A percentile compares a stretch with the other conserved stretches of the same genome.
Conservation (phyloP, 768 basidiomycete species). For the Psilocybe sp. region DNA sequence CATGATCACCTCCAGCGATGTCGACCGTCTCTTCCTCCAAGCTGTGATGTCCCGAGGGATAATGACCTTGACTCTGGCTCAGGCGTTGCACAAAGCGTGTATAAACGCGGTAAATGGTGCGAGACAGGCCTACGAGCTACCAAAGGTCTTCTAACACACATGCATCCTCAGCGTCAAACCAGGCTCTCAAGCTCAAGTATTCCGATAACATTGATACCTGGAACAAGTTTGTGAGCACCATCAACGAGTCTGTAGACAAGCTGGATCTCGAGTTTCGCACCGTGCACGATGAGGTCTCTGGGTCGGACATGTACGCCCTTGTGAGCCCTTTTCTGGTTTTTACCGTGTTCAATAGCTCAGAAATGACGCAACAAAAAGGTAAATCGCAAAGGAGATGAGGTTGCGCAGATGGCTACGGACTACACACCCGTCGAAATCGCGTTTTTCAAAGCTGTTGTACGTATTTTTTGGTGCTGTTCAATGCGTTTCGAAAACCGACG, state of each 20-base stretch:
- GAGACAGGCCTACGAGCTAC: not conserved
- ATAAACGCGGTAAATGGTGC: constrained; percentile 66
- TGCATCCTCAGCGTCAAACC: constrained; percentile 45
- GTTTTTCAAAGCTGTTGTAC: constrained; percentile 80
- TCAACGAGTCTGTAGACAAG: constrained; percentile 64
- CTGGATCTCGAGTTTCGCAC: constrained; percentile 73
- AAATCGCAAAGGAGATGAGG: constrained; percentile 75
- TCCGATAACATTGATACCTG: constrained; percentile 45
- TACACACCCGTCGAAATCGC: constrained; percentile 77
- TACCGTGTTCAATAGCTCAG: too few relatives aligned
- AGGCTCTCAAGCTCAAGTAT: constrained; percentile 43
- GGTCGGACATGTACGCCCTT: constrained; percentile 63
- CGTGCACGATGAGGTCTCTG: constrained; percentile 60
- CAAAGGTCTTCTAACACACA: not conserved
- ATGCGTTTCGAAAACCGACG: not conserved
- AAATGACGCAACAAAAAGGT: constrained; percentile 43
- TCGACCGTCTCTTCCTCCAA: constrained; percentile 77
- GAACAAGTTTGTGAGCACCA: constrained; percentile 52
- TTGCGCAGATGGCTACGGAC: constrained; percentile 83
- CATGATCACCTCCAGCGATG: constrained; percentile 48
- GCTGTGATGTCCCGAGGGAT: constrained; percentile 69
- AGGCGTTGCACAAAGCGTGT: constrained; percentile 65
- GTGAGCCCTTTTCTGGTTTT: constrained; percentile 38
- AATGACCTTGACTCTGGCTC: constrained; percentile 62
- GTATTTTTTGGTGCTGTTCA: constrained; percentile 20